phyloP scores from a whole-genome alignment of 768 basidiomycete genomes.

The Fibroporia radiculosa region DNA sequence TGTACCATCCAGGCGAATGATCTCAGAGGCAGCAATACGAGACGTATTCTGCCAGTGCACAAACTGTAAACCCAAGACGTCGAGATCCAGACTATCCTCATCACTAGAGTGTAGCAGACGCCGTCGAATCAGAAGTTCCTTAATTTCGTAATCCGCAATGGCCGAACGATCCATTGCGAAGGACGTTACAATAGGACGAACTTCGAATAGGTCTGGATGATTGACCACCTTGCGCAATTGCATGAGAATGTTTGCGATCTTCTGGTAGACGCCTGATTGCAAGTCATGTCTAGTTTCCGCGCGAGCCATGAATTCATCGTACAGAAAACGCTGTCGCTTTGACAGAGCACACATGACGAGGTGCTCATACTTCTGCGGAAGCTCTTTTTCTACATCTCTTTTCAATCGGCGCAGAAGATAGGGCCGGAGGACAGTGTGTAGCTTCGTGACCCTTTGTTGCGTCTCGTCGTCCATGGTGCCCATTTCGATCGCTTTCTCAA shows the following conservation, averaged over 20 bases:
- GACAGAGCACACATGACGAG: slow-evolving; percentile 82
- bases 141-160: slow-evolving; percentile 73
- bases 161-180: slow-evolving; percentile 72
- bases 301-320: slow-evolving; percentile 93
- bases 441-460: slow-evolving; percentile 72
- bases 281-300: slow-evolving; percentile 78
- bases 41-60: slow-evolving; percentile 47
- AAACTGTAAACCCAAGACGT: slow-evolving; percentile 58
- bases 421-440: slow-evolving; percentile 93
- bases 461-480: slow-evolving; percentile 79
- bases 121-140: slow-evolving; percentile 81
- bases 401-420: slow-evolving; percentile 95
- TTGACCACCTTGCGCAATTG: slow-evolving; percentile 96
- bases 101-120: slow-evolving; percentile 49
- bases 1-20: slow-evolving; percentile 51
- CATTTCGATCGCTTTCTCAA: slow-evolving; percentile 91
- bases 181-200: slow-evolving; percentile 74
- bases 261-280: slow-evolving; percentile 79
- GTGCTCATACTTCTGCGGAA: slow-evolving; percentile 92
- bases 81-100: slow-evolving; percentile 51
- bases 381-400: slow-evolving; percentile 92
- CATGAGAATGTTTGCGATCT: slow-evolving; percentile 94
- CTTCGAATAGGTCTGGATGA: slow-evolving; percentile 89
- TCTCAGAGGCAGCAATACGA: slow-evolving; percentile 44
- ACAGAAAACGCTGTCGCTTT: slow-evolving; percentile 89